Percentiles rank a stretch among this genome's conserved stretches.
Conservation (phyloP, 192 early-diverging fungal genomes). For the Podila epigama region DNA sequence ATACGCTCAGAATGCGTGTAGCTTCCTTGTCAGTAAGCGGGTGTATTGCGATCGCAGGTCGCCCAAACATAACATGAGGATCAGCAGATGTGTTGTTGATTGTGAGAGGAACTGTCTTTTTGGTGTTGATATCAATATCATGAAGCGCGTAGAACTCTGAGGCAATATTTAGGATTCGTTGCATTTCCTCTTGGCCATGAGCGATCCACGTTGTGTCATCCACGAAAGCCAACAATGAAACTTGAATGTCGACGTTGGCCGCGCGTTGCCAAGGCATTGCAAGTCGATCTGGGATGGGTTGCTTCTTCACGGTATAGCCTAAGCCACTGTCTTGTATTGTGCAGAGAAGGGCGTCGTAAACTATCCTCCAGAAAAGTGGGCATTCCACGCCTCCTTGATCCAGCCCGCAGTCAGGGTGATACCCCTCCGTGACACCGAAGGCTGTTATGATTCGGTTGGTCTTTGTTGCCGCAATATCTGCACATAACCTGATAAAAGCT, state of each 20-base stretch:
- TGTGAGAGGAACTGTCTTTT: constrained; percentile 5
- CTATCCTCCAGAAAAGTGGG: constrained; percentile 19
- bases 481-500: constrained; percentile 6
- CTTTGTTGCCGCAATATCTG: constrained; percentile 6
- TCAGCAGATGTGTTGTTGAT: neutral
- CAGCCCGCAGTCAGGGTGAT: constrained; percentile 14
- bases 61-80: neutral
- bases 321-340: neutral
- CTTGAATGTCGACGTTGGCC: too few relatives aligned
- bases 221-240: constrained; percentile 8
- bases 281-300: too few relatives aligned
- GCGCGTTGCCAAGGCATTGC: too few relatives aligned
- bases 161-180: constrained; percentile 11
- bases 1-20: constrained; percentile 11
- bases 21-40: constrained; percentile 6
- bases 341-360: constrained; percentile 14
- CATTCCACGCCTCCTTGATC: constrained; percentile 35
- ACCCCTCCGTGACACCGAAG: constrained; percentile 16
- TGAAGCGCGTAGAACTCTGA: constrained; percentile 12
- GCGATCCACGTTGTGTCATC: constrained; percentile 17
- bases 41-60: neutral
- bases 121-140: constrained; percentile 16
- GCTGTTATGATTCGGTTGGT: constrained; percentile 24
- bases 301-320: neutral
- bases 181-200: neutral